Percentiles rank a stretch among this genome's conserved stretches.
Conservation (phyloP, 179 eudicot genomes). For the Dionaea muscipula region DNA sequence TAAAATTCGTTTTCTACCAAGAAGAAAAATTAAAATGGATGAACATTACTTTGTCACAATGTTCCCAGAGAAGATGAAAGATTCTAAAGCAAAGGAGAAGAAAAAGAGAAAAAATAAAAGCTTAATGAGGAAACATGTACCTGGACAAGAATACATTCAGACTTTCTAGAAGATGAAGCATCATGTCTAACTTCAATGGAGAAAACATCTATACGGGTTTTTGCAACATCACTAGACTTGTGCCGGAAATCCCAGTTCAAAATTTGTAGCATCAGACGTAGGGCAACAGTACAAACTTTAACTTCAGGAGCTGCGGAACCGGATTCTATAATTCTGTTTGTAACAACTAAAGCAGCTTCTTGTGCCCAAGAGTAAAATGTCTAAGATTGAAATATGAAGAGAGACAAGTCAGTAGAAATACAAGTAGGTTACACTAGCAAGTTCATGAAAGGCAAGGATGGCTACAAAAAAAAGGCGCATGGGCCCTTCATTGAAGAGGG, state of each 20-base stretch:
- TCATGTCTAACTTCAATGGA: slow-evolving; percentile 39
- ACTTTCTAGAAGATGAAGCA: slow-evolving; percentile 27
- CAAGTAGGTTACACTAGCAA: not conserved
- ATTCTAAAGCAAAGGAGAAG: slow-evolving; percentile 2
- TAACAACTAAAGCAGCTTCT: slow-evolving; percentile 63
- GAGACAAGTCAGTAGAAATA: not conserved
- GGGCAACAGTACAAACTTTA: slow-evolving; percentile 68
- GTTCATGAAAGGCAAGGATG: not conserved
- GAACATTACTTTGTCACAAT: not conserved
- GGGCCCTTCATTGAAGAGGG: not conserved
- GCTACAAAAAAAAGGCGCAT: not conserved
- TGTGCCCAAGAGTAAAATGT: slow-evolving; percentile 81
- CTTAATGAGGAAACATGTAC: slow-evolving; percentile 20
- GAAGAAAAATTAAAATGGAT: not conserved
- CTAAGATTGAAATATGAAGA: slow-evolving; percentile 25
- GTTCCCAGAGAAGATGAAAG: not conserved
- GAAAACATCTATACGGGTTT: slow-evolving; percentile 43
- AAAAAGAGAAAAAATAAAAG: not conserved
- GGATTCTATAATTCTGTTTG: slow-evolving; percentile 57
- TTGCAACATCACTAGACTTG: slow-evolving; percentile 28
- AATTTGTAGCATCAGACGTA: slow-evolving; percentile 91
- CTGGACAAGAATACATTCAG: slow-evolving; percentile 67
- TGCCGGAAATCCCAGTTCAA: slow-evolving; percentile 76
- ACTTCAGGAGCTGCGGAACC: slow-evolving; percentile 66
- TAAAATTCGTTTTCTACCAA: no score